Evolutionary conservation across 257 asterid genomes (phyloP), one percentile per base, ranked within the genome.

Genomic region (Hygrophila difformis): DNA sequence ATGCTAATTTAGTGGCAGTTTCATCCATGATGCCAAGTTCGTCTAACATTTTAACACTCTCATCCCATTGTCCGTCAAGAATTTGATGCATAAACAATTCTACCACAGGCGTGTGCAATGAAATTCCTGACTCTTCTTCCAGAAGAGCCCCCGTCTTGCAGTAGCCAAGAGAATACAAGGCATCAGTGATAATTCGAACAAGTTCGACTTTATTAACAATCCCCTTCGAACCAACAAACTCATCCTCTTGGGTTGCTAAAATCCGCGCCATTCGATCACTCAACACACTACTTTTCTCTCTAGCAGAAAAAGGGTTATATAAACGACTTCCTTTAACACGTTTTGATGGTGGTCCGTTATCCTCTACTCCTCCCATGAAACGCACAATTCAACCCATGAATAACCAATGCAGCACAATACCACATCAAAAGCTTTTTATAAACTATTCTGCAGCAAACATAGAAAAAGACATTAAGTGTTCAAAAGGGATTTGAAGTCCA

Each of bases 301-400:
- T 67, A 64, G 47, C 47, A 61, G 66, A 55, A 13, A 35, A 45
- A 53, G 81, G 71, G 71, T 74, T 76, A 15, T 61, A 64, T 66
- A 63, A 69, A 54, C 73, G 72, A 65, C 77, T 56, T 51, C 54
- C 70, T 70, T 80, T 84, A 76, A 72, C 77, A 39, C 94, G 94
- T 62, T 84, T 84, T 52, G 86, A 68, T 66, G 87, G 84, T 65
- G 93, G 87, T 72, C 68, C 87, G 48, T 77, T 78, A 65, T 69
- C 87, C 69, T 72, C 79, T 66, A 70, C 77, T 66, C 87, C 81
- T 74, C 87, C 93, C 93, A 81, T 81, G 84, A 74, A 81, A 74
- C 69, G 74, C 56, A 64, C 60, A 66, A 67, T 72, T 77, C 83
- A 81, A 79, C 78, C 87, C 84, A 74, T 81, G 69, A 60, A 81